Base-by-base conservation (phyloP, 73 alveolate species). In the Durusdinium trenchii region DNA sequence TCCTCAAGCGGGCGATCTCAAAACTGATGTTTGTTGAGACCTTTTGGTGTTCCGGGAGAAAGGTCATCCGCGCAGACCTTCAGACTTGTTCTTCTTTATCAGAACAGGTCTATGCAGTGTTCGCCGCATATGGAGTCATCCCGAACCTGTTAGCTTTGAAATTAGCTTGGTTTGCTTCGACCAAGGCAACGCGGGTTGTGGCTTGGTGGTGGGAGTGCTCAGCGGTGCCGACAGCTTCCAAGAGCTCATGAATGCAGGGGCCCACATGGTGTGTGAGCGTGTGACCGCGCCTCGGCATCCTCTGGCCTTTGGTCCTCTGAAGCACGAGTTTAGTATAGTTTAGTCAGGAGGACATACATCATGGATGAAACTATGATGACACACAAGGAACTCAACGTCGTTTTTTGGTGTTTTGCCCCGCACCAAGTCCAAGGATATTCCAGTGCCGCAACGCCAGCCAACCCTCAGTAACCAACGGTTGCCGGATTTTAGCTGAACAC, bases 131-230 rank as follows among this genome's bases (percentile, higher is more conserved):
- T n/a, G n/a, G n/a, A n/a, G n/a, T n/a, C n/a, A n/a, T n/a, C n/a
- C n/a, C n/a, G n/a, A n/a, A n/a, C n/a, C n/a, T n/a, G n/a, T n/a
- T n/a, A n/a, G n/a, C n/a, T n/a, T n/a, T n/a, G n/a, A n/a, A n/a
- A n/a, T n/a, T n/a, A n/a, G n/a, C n/a, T n/a, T n/a, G n/a, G n/a
- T n/a, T n/a, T n/a, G n/a, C n/a, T n/a, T n/a, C 48, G 20, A 47
- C 78, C 52, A 45, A 86, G 95, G 95, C 75, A 91, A 91, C 48
- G 98, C 98, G 12, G 98, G 98, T 45, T 91, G 98, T 54, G 98
- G 98, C 90, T 78, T 91, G 60, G 98, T 91, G 62, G 98, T 91
- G 35, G 98, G 98, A 60, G 98, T 91, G 86, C 89, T 91, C n/a
- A 91, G 98, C 30, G 98, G 98, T 46, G 98, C 98, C 0, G 98